These are phyloP conservation scores for Emmonsiellopsis sp. DNA, from an alignment of 2,329 filamentous ascomycete species.

Conservation along the genomic window DNA sequence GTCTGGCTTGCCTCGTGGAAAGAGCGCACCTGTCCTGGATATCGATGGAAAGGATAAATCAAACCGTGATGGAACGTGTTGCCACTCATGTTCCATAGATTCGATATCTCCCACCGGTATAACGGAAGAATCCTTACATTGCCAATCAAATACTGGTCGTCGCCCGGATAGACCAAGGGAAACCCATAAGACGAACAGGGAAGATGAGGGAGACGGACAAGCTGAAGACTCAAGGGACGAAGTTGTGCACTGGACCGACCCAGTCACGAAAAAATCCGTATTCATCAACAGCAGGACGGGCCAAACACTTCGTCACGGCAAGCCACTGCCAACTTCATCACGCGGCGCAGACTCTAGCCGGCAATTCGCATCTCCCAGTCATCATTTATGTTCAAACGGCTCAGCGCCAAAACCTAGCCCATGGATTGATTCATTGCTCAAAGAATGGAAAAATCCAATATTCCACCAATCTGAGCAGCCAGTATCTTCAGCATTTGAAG, in stretches of 20 bases:
- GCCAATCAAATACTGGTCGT: not conserved
- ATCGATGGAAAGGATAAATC: not conserved
- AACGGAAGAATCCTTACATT: not conserved
- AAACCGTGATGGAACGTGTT: not conserved
- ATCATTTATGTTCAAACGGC: not conserved
- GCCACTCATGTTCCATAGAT: not conserved
- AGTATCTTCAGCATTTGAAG: conserved; percentile 32
- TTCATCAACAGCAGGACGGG: conserved; percentile 28
- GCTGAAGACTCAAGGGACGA: conserved; percentile 15
- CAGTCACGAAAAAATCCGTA: conserved; percentile 38
- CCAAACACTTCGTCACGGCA: conserved; percentile 18
- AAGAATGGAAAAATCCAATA: conserved; percentile 65
- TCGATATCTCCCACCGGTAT: not conserved
- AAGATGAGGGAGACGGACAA: conserved; percentile 2
- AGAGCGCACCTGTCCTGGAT: not conserved
- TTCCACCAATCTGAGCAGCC: conserved; percentile 48
- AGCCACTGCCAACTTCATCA: conserved; percentile 10
- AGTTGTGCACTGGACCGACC: conserved; percentile 50
- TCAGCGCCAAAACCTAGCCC: conserved; percentile 11
- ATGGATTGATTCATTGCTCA: conserved; percentile 55
- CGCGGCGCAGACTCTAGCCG: conserved; percentile 5
- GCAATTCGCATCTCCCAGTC: conserved; percentile 3
- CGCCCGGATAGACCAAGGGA: not conserved
- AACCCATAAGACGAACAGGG: not conserved
- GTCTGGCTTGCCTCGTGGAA: conserved; percentile 11